phyloP scores from a whole-genome alignment of 768 basidiomycete genomes.

The Tricholoma matsutake region DNA sequence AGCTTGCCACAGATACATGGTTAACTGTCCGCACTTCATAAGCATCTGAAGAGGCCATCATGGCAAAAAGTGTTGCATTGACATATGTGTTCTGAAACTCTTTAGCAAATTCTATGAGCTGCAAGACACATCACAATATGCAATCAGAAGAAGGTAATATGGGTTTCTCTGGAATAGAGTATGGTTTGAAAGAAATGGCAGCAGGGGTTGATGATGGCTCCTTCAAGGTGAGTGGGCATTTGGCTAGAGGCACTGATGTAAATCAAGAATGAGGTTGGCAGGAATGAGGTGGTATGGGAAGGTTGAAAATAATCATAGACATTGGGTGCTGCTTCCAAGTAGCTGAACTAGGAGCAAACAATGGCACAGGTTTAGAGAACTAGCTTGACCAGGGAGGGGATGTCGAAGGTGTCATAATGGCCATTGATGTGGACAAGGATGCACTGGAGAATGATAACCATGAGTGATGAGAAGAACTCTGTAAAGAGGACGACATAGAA shows the following conservation, averaged over 20 bases:
- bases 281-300: conserved; percentile 27
- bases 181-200: not conserved
- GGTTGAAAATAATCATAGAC: conserved; percentile 6
- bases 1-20: not conserved
- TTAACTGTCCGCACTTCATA: conserved; percentile 18
- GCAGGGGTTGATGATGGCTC: not conserved
- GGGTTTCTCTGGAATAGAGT: not conserved
- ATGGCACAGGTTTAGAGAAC: conserved; percentile 24
- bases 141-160: conserved; percentile 3
- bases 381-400: conserved; percentile 18
- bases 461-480: conserved; percentile 22
- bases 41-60: conserved; percentile 26
- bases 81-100: conserved; percentile 60
- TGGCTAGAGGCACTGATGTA: conserved; percentile 32
- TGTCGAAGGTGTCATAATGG: conserved; percentile 34
- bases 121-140: conserved; percentile 27
- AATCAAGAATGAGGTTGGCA: conserved; percentile 34
- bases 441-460: conserved; percentile 21
- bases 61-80: conserved; percentile 48
- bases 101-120: conserved; percentile 50
- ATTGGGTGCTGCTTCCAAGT: conserved; percentile 1
- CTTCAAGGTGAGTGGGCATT: conserved; percentile 30
- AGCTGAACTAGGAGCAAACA: conserved; percentile 11
- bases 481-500: conserved; percentile 21
- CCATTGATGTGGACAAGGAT: conserved; percentile 30